These are phyloP conservation scores for Boletus bicolor DNA, from an alignment of 768 basidiomycete genomes.

Conservation along the genomic window DNA sequence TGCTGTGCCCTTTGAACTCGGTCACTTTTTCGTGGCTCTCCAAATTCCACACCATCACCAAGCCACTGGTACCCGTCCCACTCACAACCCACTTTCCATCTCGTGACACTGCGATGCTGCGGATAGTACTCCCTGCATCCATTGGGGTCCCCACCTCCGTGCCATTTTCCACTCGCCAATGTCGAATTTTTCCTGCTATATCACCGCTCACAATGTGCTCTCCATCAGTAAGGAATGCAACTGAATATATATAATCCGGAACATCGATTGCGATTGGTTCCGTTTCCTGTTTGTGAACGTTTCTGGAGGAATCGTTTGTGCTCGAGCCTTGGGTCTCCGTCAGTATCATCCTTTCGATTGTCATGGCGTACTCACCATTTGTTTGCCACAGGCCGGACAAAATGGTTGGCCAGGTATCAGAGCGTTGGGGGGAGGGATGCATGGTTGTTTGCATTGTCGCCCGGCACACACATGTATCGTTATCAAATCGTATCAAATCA, in stretches of 20 bases:
- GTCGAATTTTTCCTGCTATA: not conserved
- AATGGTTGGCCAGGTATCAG: not conserved
- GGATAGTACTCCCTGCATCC: not conserved
- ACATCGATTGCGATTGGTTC: not conserved
- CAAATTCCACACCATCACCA: not conserved
- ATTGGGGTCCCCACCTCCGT: not conserved
- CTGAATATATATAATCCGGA: not conserved
- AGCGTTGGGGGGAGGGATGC: not conserved
- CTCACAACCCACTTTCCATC: slow-evolving; percentile 4
- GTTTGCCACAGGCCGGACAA: too few relatives aligned
- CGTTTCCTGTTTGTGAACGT: not conserved
- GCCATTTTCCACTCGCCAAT: slow-evolving; percentile 5
- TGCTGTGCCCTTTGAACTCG: not conserved
- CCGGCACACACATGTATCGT: not conserved
- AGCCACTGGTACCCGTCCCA: not conserved
- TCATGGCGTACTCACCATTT: not conserved
- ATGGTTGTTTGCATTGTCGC: not conserved
- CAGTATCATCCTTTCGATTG: not conserved
- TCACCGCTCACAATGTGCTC: not conserved
- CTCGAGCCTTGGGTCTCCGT: not conserved
- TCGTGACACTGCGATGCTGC: not conserved
- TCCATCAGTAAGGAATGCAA: not conserved
- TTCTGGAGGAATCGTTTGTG: not conserved
- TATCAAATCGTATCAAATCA: not conserved
- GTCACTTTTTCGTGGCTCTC: not conserved